These are phyloP conservation scores for Monosiga brevicollis DNA, from an alignment of 78 protist species.

Conservation along the genomic window DNA sequence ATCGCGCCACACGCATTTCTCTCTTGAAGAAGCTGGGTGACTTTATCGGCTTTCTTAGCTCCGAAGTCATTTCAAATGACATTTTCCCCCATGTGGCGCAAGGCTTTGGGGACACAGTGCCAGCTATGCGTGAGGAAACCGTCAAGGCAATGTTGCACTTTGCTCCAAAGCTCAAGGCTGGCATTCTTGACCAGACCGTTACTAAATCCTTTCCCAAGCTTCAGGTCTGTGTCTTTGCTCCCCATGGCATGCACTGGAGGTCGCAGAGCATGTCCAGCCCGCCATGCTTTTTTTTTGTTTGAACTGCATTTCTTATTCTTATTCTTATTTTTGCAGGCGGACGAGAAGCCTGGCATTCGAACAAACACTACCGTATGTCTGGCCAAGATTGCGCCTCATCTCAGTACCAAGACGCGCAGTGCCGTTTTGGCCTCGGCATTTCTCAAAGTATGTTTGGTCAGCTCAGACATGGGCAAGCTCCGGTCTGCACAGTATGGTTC, in stretches of 20 bases:
- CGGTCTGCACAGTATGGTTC: too few species aligned
- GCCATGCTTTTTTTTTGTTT: background rate
- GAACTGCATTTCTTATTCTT: background rate
- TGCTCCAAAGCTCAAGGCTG: constrained; percentile 39
- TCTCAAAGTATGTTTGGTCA: too few species aligned
- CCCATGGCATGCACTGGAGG: background rate
- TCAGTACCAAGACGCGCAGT: background rate
- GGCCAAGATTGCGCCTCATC: constrained; percentile 13
- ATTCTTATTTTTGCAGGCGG: constrained; percentile 36
- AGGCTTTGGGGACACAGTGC: constrained; percentile 22
- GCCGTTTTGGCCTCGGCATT: too few species aligned
- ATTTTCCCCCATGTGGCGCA: background rate
- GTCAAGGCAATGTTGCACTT: constrained; percentile 49
- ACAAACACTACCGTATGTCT: constrained; percentile 75
- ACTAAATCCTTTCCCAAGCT: background rate
- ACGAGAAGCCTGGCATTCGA: constrained; percentile 54
- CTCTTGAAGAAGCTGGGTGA: constrained; percentile 47
- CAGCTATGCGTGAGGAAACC: constrained; percentile 57
- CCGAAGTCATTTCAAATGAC: background rate
- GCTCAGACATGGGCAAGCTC: too few species aligned
- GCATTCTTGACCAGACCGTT: background rate
- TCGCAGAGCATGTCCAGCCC: too few species aligned
- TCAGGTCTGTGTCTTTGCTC: background rate
- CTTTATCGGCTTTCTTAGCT: constrained; percentile 31
- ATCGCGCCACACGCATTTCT: constrained; percentile 53